Conservation (phyloP, 345 rosid genomes). For the Cardamine occulta region DNA sequence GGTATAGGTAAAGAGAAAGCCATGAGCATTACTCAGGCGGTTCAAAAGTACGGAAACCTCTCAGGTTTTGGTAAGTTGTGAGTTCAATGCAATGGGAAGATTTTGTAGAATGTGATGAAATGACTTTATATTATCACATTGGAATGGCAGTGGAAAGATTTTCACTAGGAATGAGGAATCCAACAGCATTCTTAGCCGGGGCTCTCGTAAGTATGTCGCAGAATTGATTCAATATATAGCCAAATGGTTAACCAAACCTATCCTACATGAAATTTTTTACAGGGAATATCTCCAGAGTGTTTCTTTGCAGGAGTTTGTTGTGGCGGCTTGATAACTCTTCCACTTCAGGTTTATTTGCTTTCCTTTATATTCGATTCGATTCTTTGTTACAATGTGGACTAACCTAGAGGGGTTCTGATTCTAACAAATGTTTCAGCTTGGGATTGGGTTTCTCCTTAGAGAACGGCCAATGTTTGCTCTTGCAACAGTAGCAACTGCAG, state of each 20-base stretch:
- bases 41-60: constrained; percentile 80
- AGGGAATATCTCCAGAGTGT: constrained; percentile 86
- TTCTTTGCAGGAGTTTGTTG: constrained; percentile 96
- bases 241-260: not conserved
- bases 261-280: constrained; percentile 22
- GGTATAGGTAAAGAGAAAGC: constrained; percentile 81
- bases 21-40: constrained; percentile 51
- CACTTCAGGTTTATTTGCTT: constrained; percentile 59
- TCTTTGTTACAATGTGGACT: not conserved
- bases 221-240: not conserved
- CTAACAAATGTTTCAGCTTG: constrained; percentile 52
- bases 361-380: not conserved
- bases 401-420: not conserved
- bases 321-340: constrained; percentile 88
- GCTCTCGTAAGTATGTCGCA: constrained; percentile 58
- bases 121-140: not conserved
- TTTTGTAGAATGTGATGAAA: constrained; percentile 2
- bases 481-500: constrained; percentile 78
- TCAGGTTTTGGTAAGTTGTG: constrained; percentile 71
- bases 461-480: constrained; percentile 75
- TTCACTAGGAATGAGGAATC: constrained; percentile 85
- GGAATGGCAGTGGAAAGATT: constrained; percentile 79
- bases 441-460: constrained; percentile 73
- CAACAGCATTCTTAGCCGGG: constrained; percentile 85
- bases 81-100: constrained; percentile 4